These are phyloP conservation scores for Elaeis oleifera DNA, from an alignment of 202 grass and related monocot genomes.

Conservation along the genomic window DNA sequence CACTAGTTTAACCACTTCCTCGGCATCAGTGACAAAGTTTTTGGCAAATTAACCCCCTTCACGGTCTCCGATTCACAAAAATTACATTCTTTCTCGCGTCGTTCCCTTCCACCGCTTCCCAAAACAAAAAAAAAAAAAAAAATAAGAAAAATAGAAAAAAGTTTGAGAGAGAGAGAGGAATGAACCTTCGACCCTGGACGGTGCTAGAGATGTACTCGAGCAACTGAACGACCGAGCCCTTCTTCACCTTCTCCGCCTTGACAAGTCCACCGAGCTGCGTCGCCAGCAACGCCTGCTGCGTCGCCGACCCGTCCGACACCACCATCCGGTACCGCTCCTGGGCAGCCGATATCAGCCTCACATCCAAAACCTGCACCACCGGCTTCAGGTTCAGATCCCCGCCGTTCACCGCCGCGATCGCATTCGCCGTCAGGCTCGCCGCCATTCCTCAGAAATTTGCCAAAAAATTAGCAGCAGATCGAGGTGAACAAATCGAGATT, in stretches of 20 bases:
- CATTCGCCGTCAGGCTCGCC: slow-evolving; percentile 51
- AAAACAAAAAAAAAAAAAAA: neutral
- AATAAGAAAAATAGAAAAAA: neutral
- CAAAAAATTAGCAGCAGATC: no score
- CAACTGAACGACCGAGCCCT: slow-evolving; percentile 59
- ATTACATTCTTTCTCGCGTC: no score
- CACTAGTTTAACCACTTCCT: no score
- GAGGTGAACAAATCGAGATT: no score
- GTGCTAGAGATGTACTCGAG: slow-evolving; percentile 52
- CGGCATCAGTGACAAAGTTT: no score
- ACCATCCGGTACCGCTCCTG: slow-evolving; percentile 45
- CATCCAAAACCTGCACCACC: slow-evolving; percentile 53
- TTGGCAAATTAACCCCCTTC: no score
- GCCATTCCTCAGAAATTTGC: neutral
- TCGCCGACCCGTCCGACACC: slow-evolving; percentile 50
- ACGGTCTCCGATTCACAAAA: no score
- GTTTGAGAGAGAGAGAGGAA: neutral
- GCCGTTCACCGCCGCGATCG: slow-evolving; percentile 34
- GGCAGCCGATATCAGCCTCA: slow-evolving; percentile 34
- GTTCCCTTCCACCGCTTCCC: no score
- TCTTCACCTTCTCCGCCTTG: slow-evolving; percentile 36
- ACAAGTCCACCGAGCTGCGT: slow-evolving; percentile 53
- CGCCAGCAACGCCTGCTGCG: slow-evolving; percentile 38
- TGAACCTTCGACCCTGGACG: slow-evolving; percentile 43
- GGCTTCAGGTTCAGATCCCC: slow-evolving; percentile 61